phyloP scores from a whole-genome alignment of 2,329 filamentous ascomycete genomes.

The Pyricularia sp. region DNA sequence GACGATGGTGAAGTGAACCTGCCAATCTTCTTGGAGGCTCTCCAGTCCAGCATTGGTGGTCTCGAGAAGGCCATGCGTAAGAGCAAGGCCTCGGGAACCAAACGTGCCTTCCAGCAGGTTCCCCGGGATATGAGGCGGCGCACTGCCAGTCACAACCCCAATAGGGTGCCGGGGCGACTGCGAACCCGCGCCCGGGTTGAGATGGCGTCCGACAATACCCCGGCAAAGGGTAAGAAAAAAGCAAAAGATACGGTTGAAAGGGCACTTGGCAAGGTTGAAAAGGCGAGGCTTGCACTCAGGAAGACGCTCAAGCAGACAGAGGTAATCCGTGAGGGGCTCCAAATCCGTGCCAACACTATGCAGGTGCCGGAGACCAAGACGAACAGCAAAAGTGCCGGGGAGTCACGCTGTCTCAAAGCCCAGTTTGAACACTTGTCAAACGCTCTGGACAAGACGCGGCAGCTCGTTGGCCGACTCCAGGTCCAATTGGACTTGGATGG shows the following conservation, averaged over 20 bases:
- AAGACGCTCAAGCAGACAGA: neutral
- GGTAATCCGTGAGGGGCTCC: neutral
- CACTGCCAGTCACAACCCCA: constrained; percentile 92
- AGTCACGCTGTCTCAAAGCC: constrained; percentile 55
- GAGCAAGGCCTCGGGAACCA: constrained; percentile 52
- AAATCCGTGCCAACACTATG: neutral
- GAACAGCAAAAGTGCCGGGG: constrained; percentile 44
- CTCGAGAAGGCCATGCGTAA: constrained; percentile 73
- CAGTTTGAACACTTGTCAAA: constrained; percentile 20
- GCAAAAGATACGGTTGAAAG: constrained; percentile 40
- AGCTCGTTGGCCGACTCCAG: neutral
- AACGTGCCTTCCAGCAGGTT: constrained; percentile 83
- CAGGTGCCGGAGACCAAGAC: neutral
- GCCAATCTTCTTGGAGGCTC: constrained; percentile 71
- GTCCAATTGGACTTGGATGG: neutral
- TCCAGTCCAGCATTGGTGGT: constrained; percentile 82
- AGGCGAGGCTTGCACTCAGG: constrained; percentile 31
- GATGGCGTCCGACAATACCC: constrained; percentile 88
- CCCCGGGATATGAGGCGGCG: constrained; percentile 75
- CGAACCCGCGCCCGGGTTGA: constrained; percentile 58
- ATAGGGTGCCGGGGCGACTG: constrained; percentile 73
- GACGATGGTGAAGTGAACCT: constrained; percentile 76
- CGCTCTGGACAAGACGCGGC: constrained; percentile 41
- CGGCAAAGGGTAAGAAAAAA: constrained; percentile 53
- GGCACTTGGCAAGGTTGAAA: constrained; percentile 30